Evolutionary conservation across 805 yeast species (phyloP).

Genomic region (Starmerella asiatica): DNA sequence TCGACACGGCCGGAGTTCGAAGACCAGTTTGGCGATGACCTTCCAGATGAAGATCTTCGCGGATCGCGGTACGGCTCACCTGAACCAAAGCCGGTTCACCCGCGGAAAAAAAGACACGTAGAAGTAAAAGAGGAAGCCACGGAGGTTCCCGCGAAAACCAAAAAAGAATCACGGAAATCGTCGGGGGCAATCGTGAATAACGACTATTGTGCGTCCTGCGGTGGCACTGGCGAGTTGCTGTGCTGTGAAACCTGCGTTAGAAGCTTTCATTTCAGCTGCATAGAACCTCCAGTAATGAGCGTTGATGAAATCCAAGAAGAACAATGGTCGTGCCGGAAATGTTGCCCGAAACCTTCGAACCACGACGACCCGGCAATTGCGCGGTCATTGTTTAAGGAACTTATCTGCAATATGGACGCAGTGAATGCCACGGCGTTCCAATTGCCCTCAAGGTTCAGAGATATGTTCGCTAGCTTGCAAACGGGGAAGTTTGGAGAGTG

Average conservation of each 20-base stretch:
- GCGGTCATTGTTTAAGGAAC: constrained; percentile 37
- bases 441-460: constrained; percentile 57
- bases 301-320: constrained; percentile 42
- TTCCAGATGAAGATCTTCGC: background rate
- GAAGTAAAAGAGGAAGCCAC: constrained; percentile 17
- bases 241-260: constrained; percentile 91
- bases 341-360: constrained; percentile 27
- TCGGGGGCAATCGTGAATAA: constrained; percentile 41
- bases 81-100: background rate
- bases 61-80: background rate
- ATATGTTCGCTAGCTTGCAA: constrained; percentile 56
- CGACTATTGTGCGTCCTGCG: constrained; percentile 85
- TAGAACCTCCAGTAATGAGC: constrained; percentile 76
- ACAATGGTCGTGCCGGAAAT: constrained; percentile 81
- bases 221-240: constrained; percentile 73
- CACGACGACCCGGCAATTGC: constrained; percentile 9
- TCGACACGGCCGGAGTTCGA: constrained; percentile 5
- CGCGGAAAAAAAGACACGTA: background rate
- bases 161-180: background rate
- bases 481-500: constrained; percentile 62
- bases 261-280: constrained; percentile 83
- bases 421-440: constrained; percentile 54
- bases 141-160: background rate
- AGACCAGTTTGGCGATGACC: background rate
- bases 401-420: constrained; percentile 44